phyloP scores from a whole-genome alignment of 192 early-diverging fungal species.

The Entomortierella parvispora region DNA sequence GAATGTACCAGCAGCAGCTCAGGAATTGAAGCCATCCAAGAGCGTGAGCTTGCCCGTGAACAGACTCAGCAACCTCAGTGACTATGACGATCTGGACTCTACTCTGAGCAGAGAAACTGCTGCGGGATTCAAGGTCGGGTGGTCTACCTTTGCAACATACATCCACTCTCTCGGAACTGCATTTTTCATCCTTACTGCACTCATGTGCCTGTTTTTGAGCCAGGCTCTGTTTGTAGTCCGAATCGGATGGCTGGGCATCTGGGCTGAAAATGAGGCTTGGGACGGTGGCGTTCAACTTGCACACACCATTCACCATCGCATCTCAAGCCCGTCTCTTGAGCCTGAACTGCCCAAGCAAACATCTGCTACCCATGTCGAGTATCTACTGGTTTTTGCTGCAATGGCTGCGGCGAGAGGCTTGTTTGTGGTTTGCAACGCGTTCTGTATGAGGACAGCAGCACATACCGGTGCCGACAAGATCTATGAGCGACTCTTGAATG shows the following conservation, averaged over 20 bases:
- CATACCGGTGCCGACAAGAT: slow-evolving; percentile 28
- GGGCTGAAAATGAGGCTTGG: slow-evolving; percentile 37
- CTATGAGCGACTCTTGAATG: slow-evolving; percentile 23
- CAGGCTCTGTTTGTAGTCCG: slow-evolving; percentile 41
- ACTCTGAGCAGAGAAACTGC: slow-evolving; percentile 49
- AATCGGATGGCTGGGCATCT: slow-evolving; percentile 43
- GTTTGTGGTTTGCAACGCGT: slow-evolving; percentile 41
- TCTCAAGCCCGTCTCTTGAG: not conserved
- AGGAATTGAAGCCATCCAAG: slow-evolving; percentile 32
- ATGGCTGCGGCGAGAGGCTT: slow-evolving; percentile 23
- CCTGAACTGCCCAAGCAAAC: not conserved
- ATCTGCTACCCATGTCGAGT: slow-evolving; percentile 12
- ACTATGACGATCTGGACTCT: slow-evolving; percentile 50
- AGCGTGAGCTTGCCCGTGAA: slow-evolving; percentile 42
- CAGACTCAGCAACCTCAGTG: slow-evolving; percentile 42
- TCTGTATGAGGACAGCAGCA: slow-evolving; percentile 33
- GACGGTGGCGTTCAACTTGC: slow-evolving; percentile 26
- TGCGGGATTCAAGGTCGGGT: slow-evolving; percentile 40
- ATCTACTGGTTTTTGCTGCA: slow-evolving; percentile 21
- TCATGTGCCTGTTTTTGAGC: slow-evolving; percentile 39
- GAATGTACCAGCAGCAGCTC: not conserved
- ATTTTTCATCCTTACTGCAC: slow-evolving; percentile 24
- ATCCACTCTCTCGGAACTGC: slow-evolving; percentile 34
- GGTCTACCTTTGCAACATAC: slow-evolving; percentile 37
- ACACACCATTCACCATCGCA: slow-evolving; percentile 9